Conservation (phyloP, 768 basidiomycete species). For the Agaricus sinodeliciosus region DNA sequence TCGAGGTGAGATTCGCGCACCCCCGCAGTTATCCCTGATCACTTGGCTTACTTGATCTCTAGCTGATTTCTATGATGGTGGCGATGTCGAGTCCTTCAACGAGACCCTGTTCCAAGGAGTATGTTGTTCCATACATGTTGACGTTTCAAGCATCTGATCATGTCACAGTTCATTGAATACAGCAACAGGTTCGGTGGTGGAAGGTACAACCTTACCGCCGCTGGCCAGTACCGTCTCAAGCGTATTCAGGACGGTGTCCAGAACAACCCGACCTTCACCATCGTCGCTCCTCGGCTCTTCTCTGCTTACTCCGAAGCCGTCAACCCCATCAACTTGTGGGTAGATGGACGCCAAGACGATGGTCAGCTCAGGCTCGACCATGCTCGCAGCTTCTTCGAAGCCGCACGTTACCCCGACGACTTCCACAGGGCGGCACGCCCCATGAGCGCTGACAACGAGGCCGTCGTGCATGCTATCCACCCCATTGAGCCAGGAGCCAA, state of each 20-base stretch:
- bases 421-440: slow-evolving; percentile 12
- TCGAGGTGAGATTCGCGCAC: neutral
- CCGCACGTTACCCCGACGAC: slow-evolving; percentile 10
- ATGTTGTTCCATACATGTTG: neutral
- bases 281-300: slow-evolving; percentile 12
- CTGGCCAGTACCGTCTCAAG: slow-evolving; percentile 12
- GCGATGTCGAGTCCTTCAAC: slow-evolving; percentile 16
- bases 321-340: slow-evolving; percentile 12
- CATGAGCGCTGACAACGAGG: neutral
- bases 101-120: slow-evolving; percentile 16
- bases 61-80: slow-evolving; percentile 4
- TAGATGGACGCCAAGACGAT: slow-evolving; percentile 13
- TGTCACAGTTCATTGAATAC: slow-evolving; percentile 10
- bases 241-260: slow-evolving; percentile 14
- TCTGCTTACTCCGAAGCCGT: slow-evolving; percentile 14
- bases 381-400: slow-evolving; percentile 15
- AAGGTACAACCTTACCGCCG: slow-evolving; percentile 14
- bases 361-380: slow-evolving; percentile 10
- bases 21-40: no score
- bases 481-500: slow-evolving; percentile 15
- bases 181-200: slow-evolving; percentile 15
- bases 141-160: neutral
- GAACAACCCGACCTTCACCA: slow-evolving; percentile 15
- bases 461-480: slow-evolving; percentile 1
- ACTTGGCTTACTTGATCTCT: neutral